phyloP scores from a whole-genome alignment of 1,284 basidiomycete genomes.

The Chiua sp. region DNA sequence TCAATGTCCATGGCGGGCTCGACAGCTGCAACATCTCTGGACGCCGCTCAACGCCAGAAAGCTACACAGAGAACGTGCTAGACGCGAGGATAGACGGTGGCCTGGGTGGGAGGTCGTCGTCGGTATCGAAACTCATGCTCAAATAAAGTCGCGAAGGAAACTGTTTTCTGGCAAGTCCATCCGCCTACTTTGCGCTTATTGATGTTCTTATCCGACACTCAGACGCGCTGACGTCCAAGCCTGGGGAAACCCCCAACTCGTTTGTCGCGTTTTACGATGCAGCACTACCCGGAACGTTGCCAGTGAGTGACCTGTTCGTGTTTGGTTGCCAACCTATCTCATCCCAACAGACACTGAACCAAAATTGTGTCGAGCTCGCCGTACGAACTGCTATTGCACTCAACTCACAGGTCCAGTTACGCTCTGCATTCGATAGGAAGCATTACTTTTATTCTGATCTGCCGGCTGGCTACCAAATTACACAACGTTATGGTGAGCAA shows the following conservation, averaged over 20 bases:
- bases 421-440: conserved; percentile 94
- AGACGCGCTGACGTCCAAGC: conserved; percentile 60
- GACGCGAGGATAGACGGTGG: conserved; percentile 46
- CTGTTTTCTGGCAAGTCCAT: conserved; percentile 77
- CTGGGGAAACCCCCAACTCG: conserved; percentile 67
- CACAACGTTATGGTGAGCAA: conserved; percentile 89
- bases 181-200: background rate
- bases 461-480: conserved; percentile 96
- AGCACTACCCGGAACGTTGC: conserved; percentile 92
- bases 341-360: conserved; percentile 72
- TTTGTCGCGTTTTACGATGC: conserved; percentile 88
- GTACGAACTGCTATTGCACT: conserved; percentile 86
- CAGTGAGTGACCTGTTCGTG: conserved; percentile 58
- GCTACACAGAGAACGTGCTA: conserved; percentile 19
- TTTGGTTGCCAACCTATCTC: background rate
- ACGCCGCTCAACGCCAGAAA: conserved; percentile 2
- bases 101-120: conserved; percentile 87
- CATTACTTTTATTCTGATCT: conserved; percentile 99
- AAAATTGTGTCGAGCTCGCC: conserved; percentile 82
- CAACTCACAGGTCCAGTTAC: conserved; percentile 68
- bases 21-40: conserved; percentile 22
- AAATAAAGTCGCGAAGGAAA: conserved; percentile 88
- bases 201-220: conserved; percentile 3
- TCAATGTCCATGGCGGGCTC: conserved; percentile 23
- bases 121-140: conserved; percentile 96